These are phyloP conservation scores for Rhizoclosmatium globosum DNA, from an alignment of 192 early-diverging fungal genomes.

Conservation along the genomic window DNA sequence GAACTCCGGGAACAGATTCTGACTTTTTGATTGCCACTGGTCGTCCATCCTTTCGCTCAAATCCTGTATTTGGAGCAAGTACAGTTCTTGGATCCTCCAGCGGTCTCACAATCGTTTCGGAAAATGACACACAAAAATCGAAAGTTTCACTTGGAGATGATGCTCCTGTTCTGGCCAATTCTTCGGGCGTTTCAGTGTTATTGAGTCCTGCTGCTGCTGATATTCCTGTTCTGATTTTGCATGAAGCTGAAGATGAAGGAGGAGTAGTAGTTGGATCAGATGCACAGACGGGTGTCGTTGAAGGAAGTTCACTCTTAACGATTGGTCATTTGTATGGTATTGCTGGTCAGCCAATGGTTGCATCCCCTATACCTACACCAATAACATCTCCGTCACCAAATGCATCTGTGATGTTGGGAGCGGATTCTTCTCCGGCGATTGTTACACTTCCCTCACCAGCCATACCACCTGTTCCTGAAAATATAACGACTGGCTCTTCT, in stretches of 20 bases:
- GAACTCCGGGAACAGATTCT: no score
- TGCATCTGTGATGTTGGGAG: not conserved
- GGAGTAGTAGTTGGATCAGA: not conserved
- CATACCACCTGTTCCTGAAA: not conserved
- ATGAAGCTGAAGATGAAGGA: conserved; percentile 2
- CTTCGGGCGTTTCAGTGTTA: no score
- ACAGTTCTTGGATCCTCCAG: no score
- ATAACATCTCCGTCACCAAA: not conserved
- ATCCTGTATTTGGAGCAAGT: no score
- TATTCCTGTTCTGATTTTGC: not conserved
- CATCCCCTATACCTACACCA: not conserved
- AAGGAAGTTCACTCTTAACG: no score
- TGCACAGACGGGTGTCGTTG: not conserved
- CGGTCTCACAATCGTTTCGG: no score
- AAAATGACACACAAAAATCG: not conserved
- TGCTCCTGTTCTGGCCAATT: no score
- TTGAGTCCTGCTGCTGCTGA: no score
- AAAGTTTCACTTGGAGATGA: not conserved
- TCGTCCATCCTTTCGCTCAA: no score
- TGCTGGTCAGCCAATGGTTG: not conserved
- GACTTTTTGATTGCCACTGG: no score
- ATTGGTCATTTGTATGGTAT: not conserved
- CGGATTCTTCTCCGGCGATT: not conserved
- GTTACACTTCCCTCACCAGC: not conserved
- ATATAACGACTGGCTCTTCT: not conserved